Evolutionary conservation across 2,329 filamentous ascomycete species (phyloP).

Genomic region (Fusarium staphyleae): DNA sequence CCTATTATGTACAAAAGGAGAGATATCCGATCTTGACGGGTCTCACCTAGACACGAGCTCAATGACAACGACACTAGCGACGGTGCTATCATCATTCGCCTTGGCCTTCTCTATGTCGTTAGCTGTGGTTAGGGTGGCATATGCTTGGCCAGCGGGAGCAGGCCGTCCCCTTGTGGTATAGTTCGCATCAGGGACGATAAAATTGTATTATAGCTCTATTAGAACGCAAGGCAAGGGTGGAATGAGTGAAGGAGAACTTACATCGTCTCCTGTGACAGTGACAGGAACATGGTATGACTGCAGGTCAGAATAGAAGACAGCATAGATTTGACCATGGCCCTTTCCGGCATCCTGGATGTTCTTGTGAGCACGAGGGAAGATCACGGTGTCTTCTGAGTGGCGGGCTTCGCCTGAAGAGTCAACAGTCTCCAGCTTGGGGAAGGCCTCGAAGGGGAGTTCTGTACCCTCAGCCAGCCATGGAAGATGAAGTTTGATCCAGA

Average conservation of each 20-base stretch:
- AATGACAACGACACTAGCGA: background rate
- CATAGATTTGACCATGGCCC: background rate
- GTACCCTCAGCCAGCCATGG: too few species aligned
- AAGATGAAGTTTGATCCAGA: too few species aligned
- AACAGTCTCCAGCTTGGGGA: background rate
- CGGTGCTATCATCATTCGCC: background rate
- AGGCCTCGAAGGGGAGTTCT: background rate
- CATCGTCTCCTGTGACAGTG: too few species aligned
- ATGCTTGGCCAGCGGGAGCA: background rate
- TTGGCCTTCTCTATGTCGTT: background rate
- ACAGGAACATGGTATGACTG: background rate
- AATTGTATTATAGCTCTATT: slow-evolving; percentile 24
- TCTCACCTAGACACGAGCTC: background rate
- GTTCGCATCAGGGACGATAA: slow-evolving; percentile 16
- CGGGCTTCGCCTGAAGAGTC: background rate
- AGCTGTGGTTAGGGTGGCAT: background rate
- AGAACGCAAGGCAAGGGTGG: too few species aligned
- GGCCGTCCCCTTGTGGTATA: slow-evolving; percentile 7
- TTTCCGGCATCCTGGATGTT: background rate
- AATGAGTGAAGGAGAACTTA: too few species aligned
- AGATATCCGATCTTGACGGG: background rate
- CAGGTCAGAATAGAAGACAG: background rate
- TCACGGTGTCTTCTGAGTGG: background rate
- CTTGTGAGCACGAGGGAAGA: background rate
- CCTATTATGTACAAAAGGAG: slow-evolving; percentile 6